Evolutionary conservation across 129 eudicot genomes (phyloP).

Genomic region (Lactuca saligna): DNA sequence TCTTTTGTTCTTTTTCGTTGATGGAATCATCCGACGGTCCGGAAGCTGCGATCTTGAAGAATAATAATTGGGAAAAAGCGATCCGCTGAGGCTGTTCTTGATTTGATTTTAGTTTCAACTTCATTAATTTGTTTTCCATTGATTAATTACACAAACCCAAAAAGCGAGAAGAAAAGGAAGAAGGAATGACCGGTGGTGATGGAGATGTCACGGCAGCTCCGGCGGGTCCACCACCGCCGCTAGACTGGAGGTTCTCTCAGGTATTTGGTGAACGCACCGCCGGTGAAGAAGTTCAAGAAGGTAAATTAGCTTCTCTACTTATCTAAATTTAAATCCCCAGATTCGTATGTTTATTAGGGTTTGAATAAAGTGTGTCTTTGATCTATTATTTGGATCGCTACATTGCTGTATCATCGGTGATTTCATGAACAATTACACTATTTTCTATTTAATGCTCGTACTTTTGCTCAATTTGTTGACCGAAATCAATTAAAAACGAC

Average conservation of each 20-base stretch:
- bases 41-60: conserved; percentile 38
- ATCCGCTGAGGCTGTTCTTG: conserved; percentile 34
- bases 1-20: conserved; percentile 11
- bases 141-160: conserved; percentile 1
- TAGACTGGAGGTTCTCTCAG: conserved; percentile 90
- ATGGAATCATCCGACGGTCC: conserved; percentile 28
- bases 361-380: conserved; percentile 28
- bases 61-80: conserved; percentile 35
- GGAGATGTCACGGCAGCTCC: conserved; percentile 61
- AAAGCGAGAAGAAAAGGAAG: conserved; percentile 5
- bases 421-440: conserved; percentile 2
- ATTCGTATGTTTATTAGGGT: conserved; percentile 31
- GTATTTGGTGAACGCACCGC: conserved; percentile 80
- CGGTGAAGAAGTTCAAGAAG: conserved; percentile 78
- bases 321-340: conserved; percentile 4
- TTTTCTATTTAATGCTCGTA: conserved; percentile 20
- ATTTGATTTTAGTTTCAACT: conserved; percentile 19
- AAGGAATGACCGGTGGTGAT: conserved; percentile 64
- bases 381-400: conserved; percentile 35
- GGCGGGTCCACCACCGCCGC: conserved; percentile 65
- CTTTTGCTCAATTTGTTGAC: conserved; percentile 10
- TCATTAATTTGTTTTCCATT: conserved; percentile 14
- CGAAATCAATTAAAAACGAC: conserved; percentile 25
- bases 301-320: conserved; percentile 26
- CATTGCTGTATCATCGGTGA: conserved; percentile 29